Evolutionary conservation across 108 stramenopile species (phyloP).

Genomic region (Skeletonema marinoi): DNA sequence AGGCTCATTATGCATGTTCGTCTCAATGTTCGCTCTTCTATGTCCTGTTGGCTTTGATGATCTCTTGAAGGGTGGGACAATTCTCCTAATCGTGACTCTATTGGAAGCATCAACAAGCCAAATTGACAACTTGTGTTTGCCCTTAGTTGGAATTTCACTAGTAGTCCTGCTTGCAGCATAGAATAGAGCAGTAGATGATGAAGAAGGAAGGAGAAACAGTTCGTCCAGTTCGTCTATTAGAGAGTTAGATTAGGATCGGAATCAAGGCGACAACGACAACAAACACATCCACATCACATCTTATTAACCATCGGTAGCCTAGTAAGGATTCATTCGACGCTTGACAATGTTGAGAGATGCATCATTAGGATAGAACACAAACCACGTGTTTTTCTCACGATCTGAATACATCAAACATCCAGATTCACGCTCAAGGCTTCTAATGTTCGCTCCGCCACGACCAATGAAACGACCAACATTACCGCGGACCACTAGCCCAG

Average conservation of each 20-base stretch:
- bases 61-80: neutral
- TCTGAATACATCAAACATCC: neutral
- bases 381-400: too few species aligned
- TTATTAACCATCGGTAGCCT: too few species aligned
- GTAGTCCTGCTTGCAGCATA: neutral
- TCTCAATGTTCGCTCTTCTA: constrained; percentile 51
- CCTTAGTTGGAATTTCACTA: constrained; percentile 59
- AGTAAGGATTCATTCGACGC: too few species aligned
- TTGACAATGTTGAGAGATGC: too few species aligned
- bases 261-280: too few species aligned
- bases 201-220: too few species aligned
- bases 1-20: constrained; percentile 79
- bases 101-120: constrained; percentile 80
- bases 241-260: too few species aligned
- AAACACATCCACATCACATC: too few species aligned
- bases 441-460: constrained; percentile 28
- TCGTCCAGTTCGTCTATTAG: too few species aligned
- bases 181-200: neutral
- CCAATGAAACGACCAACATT: constrained; percentile 42
- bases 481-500: constrained; percentile 8
- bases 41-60: neutral
- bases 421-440: constrained; percentile 21
- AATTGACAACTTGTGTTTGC: constrained; percentile 85
- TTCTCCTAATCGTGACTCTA: constrained; percentile 46
- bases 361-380: too few species aligned